Base-by-base conservation (phyloP, 805 yeast species). In the Nakazawaea molendinolei region DNA sequence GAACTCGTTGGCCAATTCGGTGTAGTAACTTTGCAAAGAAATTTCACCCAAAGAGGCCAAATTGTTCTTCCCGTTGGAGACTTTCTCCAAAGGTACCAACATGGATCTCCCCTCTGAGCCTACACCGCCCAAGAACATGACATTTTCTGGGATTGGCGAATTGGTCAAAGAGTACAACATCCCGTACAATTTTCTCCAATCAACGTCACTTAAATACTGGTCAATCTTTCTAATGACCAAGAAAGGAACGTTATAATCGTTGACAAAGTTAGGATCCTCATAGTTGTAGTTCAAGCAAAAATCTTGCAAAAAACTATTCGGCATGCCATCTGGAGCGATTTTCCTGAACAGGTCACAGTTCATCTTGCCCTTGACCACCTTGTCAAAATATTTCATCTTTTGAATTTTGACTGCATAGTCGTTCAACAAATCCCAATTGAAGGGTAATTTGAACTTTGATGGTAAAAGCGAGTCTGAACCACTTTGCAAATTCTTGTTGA, bases 221-320 rank as follows among this genome's bases (percentile, higher is more conserved):
- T 38, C 41, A 21, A 33, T 33, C 24, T 38, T 38, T 27, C 38
- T 33, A 14, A 24, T n/a, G n/a, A 38, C 21, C 31, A 33, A 30
- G 26, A 38, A 38, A 20, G 41, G 41, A 6, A 38, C 33, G 23
- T 38, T 28, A 22, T 38, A 38, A 17, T 38, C 41, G 22, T 38
- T 38, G 26, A 5, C n/a, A 13, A 36, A 36, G 19, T 36, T 36
- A 4, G 39, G 32, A 18, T 36, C 39, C 19, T 36, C 39, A 17
- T 19, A 28, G 21, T 38, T 33, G 23, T 33, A 38, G 20, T 38
- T 25, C 12, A 33, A 4, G 22, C 41, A 38, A 13, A 23, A 38
- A 10, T 38, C 30, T 23, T 29, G 12, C 24, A 33, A 33, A 22
- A 38, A 38, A 19, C 31, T 17, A 3, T 20, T 28, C 10, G 41